Evolutionary conservation across 495 filamentous ascomycete species (phyloP).

Genomic region (Amniculicola lignicola): DNA sequence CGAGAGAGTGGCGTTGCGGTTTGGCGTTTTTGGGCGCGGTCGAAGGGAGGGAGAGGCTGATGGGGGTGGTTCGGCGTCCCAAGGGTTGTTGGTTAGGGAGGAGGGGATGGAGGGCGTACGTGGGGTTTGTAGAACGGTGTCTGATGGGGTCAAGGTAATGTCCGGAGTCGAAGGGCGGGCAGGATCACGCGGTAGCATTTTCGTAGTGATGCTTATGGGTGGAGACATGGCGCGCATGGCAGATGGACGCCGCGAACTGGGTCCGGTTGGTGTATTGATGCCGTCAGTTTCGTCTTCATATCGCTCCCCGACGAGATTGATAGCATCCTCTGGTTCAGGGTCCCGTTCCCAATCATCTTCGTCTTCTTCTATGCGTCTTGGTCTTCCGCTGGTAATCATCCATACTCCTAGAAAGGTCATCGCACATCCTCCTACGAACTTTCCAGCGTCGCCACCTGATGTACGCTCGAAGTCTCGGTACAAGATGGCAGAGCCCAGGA

Average conservation of each 20-base stretch:
- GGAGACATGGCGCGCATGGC: constrained; percentile 21
- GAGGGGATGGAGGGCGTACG: constrained; percentile 4
- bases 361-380: constrained; percentile 50
- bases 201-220: constrained; percentile 8
- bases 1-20: constrained; percentile 20
- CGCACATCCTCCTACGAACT: constrained; percentile 84
- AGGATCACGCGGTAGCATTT: neutral
- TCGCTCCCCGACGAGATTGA: constrained; percentile 30
- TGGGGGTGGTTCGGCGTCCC: constrained; percentile 5
- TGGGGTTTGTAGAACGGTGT: neutral
- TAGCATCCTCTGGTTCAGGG: constrained; percentile 30
- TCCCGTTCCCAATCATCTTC: constrained; percentile 51
- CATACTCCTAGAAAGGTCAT: constrained; percentile 94
- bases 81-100: constrained; percentile 16
- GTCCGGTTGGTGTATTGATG: neutral
- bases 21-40: constrained; percentile 6
- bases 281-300: constrained; percentile 32
- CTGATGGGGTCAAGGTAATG: neutral
- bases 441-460: constrained; percentile 61
- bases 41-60: constrained; percentile 3
- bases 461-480: constrained; percentile 92
- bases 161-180: constrained; percentile 15
- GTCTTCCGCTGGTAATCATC: constrained; percentile 75
- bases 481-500: constrained; percentile 85
- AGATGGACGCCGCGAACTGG: constrained; percentile 16